phyloP scores from a whole-genome alignment of 2,329 filamentous ascomycete genomes.

The Penicillium palitans region DNA sequence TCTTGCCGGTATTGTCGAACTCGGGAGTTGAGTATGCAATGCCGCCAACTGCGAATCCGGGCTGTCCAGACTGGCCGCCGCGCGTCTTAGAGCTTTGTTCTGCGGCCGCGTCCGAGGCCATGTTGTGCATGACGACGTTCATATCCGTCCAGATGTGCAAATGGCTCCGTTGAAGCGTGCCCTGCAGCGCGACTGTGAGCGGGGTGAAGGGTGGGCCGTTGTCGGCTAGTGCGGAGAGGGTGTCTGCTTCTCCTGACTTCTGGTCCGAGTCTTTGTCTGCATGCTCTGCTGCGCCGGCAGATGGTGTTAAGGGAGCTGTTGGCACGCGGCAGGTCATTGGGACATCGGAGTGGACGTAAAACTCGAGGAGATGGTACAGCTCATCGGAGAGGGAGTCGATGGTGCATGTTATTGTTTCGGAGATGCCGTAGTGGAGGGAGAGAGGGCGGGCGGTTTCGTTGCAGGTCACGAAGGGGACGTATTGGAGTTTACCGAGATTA shows the following conservation, averaged over 20 bases:
- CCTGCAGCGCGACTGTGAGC: slow-evolving; percentile 82
- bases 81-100: slow-evolving; percentile 57
- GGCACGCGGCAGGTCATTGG: slow-evolving; percentile 89
- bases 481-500: slow-evolving; percentile 77
- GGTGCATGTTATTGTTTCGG: slow-evolving; percentile 60
- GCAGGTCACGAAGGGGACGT: slow-evolving; percentile 86
- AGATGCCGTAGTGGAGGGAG: slow-evolving; percentile 78
- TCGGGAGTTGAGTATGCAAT: slow-evolving; percentile 83
- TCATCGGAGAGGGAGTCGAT: slow-evolving; percentile 54
- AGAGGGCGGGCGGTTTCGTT: slow-evolving; percentile 82
- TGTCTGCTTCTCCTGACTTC: slow-evolving; percentile 53
- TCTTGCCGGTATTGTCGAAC: slow-evolving; percentile 52
- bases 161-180: slow-evolving; percentile 83
- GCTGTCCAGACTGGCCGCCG: slow-evolving; percentile 35
- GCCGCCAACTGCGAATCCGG: slow-evolving; percentile 81
- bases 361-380: slow-evolving; percentile 63
- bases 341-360: slow-evolving; percentile 96
- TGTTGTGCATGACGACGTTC: slow-evolving; percentile 77
- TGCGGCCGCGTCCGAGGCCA: slow-evolving; percentile 32
- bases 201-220: slow-evolving; percentile 59
- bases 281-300: slow-evolving; percentile 17
- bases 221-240: slow-evolving; percentile 30
- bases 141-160: slow-evolving; percentile 86
- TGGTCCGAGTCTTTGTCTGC: slow-evolving; percentile 38
- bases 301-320: slow-evolving; percentile 62